Percentiles rank a stretch among this genome's conserved stretches.
Evolutionary conservation across 371 early-diverging fungal genomes (phyloP).

Genomic region (Mycotypha africana): DNA sequence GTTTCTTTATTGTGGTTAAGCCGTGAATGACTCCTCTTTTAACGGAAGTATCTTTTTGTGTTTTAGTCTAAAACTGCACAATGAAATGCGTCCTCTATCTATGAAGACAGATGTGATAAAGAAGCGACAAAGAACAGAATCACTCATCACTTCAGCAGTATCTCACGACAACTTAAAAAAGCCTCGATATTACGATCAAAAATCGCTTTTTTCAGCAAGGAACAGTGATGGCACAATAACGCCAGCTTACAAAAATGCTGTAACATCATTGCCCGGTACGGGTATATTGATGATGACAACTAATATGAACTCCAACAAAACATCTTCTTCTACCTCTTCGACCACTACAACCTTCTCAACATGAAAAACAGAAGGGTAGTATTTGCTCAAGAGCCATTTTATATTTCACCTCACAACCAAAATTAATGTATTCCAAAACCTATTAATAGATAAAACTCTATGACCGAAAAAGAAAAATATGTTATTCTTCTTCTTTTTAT

Average conservation of each 20-base stretch:
- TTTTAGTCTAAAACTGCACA: slow-evolving; percentile 73
- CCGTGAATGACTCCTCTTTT: background rate
- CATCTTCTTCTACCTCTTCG: no score
- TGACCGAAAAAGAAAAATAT: no score
- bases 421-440: no score
- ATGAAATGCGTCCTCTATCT: slow-evolving; percentile 70
- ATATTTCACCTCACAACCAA: no score
- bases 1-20: background rate
- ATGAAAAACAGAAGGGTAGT: no score
- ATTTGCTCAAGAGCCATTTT: no score
- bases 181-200: slow-evolving; percentile 13
- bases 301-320: no score
- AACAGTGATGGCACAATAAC: background rate
- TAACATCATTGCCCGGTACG: slow-evolving; percentile 15
- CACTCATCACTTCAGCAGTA: slow-evolving; percentile 3
- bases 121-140: slow-evolving; percentile 73
- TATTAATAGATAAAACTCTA: no score
- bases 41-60: background rate
- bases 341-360: no score
- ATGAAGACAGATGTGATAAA: slow-evolving; percentile 82
- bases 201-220: slow-evolving; percentile 1
- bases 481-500: no score
- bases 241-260: slow-evolving; percentile 5
- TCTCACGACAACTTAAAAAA: slow-evolving; percentile 7
- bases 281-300: slow-evolving; percentile 20